These are phyloP conservation scores for Phytopythium helicoides DNA, from an alignment of 352 stramenopile genomes.

Conservation along the genomic window DNA sequence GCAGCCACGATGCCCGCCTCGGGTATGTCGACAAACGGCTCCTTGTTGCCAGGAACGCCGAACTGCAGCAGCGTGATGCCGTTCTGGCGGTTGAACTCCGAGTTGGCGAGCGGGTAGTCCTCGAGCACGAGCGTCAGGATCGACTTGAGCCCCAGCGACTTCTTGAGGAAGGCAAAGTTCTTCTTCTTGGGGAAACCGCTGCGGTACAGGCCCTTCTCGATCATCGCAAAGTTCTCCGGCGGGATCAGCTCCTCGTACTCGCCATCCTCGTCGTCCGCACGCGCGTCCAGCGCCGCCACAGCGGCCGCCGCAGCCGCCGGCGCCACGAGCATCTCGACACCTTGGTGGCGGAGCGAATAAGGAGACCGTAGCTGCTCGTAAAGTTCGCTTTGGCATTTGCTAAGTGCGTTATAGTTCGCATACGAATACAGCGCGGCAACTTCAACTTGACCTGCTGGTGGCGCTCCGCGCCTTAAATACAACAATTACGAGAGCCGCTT, in stretches of 20 bases:
- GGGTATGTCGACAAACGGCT: slow-evolving; percentile 86
- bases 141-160: slow-evolving; percentile 69
- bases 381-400: too few species aligned
- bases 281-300: too few species aligned
- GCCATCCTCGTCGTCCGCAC: slow-evolving; percentile 50
- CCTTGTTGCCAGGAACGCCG: slow-evolving; percentile 85
- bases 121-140: slow-evolving; percentile 87
- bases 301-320: too few species aligned
- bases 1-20: slow-evolving; percentile 75
- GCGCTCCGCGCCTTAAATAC: too few species aligned
- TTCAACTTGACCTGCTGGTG: too few species aligned
- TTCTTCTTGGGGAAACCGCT: slow-evolving; percentile 90
- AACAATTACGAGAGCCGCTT: too few species aligned
- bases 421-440: too few species aligned
- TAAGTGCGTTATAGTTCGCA: too few species aligned
- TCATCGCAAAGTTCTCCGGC: slow-evolving; percentile 88
- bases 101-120: slow-evolving; percentile 84
- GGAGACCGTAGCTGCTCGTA: too few species aligned
- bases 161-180: slow-evolving; percentile 84
- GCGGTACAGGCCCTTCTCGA: slow-evolving; percentile 83
- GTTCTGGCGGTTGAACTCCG: slow-evolving; percentile 78
- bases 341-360: too few species aligned
- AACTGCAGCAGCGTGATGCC: slow-evolving; percentile 82
- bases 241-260: slow-evolving; percentile 86
- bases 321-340: too few species aligned